Percentiles rank a stretch among this genome's conserved stretches.
Conservation (phyloP, 352 stramenopile genomes). For the Globisporangium yorkense region DNA sequence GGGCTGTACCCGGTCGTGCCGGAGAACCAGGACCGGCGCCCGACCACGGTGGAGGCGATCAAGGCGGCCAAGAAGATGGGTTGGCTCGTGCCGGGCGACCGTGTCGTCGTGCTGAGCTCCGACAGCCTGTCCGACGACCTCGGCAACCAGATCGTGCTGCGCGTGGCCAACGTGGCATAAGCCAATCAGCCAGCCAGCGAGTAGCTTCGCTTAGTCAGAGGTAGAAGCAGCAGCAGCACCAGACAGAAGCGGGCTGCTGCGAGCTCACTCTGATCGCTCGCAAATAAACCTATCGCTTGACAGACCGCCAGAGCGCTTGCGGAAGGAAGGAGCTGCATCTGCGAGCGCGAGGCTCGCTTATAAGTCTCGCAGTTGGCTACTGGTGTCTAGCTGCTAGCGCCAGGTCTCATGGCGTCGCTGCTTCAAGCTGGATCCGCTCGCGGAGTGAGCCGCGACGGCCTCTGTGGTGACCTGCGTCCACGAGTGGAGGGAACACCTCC, state of each 20-base stretch:
- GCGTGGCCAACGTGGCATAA: slow-evolving; percentile 77
- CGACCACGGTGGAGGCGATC: slow-evolving; percentile 84
- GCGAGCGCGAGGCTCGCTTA: too few species aligned
- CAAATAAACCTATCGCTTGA: too few species aligned
- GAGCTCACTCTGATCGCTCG: too few species aligned
- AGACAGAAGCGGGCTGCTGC: too few species aligned
- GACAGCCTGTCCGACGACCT: slow-evolving; percentile 78
- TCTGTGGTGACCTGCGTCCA: neutral
- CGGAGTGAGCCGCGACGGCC: slow-evolving; percentile 25
- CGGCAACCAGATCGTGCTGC: slow-evolving; percentile 79
- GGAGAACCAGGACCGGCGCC: slow-evolving; percentile 44
- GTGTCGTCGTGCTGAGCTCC: slow-evolving; percentile 84
- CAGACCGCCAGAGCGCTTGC: too few species aligned
- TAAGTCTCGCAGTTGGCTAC: neutral
- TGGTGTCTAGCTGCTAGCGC: neutral
- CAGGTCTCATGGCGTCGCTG: neutral
- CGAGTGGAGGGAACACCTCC: slow-evolving; percentile 23
- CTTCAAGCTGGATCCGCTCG: slow-evolving; percentile 22
- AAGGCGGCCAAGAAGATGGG: slow-evolving; percentile 88
- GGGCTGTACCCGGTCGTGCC: slow-evolving; percentile 69
- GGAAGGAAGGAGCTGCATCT: too few species aligned
- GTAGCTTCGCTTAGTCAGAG: neutral
- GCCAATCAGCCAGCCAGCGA: neutral
- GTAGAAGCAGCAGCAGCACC: neutral
- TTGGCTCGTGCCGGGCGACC: slow-evolving; percentile 84